Base-by-base conservation (phyloP, 2,329 filamentous ascomycete genomes). In the Trichophyton mentagrophytes region DNA sequence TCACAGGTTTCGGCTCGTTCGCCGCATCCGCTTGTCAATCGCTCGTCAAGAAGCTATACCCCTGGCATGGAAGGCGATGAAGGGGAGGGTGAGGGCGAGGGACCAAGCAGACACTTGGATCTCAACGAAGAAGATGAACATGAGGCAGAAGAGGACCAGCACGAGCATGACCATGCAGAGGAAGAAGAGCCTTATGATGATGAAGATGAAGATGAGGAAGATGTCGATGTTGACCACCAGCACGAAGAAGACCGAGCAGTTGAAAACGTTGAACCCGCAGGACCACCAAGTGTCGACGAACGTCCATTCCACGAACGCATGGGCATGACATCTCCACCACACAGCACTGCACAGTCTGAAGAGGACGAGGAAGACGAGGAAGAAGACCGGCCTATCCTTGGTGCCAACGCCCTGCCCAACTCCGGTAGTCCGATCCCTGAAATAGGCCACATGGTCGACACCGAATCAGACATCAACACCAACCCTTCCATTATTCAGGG, bases 401-500 rank as follows among this genome's bases (percentile, higher is more conserved):
- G 81, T 46, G 82, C 86, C 49, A 90, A 80, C 69, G 86, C 85
- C 55, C 71, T 91, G 63, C 89, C 89, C 2, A 80, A 86, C 65
- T 74, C 82, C 40, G 75, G 85, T 61, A 79, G 91, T 66, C 86
- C 87, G 3, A 82, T 91, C 77, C 89, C 87, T 0, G 90, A 91
- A 69, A 85, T 88, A 67, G 89, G 87, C 3, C 87, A 89, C 65
- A 79, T 77, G 53, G 71, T 80, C 20, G 81, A 82, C 47, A 72
- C 73, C 3, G 74, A 76, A 60, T 66, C 64, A 36, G 90, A 95
- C 63, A 80, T 89, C 15, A 86, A 84, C 53, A 95, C 90, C 17
- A 95, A 95, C 69, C 90, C 90, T 2, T 96, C 91, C 0, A 80
- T 91, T 57, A 84, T 95, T 46, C 82, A 90, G 65, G 89, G 88